Conservation (phyloP, 345 rosid species). For the Corymbia maculata region DNA sequence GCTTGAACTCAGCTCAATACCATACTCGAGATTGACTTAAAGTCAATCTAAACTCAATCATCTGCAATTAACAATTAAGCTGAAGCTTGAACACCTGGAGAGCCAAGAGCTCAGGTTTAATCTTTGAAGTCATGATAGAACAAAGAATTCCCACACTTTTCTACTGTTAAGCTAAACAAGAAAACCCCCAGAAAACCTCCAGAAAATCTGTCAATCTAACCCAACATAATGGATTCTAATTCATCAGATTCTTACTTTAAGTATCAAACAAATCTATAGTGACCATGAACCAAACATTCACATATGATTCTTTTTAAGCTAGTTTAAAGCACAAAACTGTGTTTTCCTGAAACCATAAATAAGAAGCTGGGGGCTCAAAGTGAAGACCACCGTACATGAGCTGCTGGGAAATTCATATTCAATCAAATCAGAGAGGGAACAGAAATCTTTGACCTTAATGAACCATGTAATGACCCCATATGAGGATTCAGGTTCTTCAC, state of each 20-base stretch:
- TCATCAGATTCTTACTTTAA: neutral
- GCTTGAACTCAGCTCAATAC: neutral
- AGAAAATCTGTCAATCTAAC: neutral
- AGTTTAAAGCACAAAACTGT: neutral
- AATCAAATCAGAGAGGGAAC: neutral
- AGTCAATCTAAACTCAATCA: neutral
- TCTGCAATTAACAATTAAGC: neutral
- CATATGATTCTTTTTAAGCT: neutral
- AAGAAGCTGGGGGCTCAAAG: neutral
- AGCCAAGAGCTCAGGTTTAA: neutral
- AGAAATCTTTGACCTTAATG: neutral
- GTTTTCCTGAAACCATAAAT: neutral
- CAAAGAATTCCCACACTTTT: neutral
- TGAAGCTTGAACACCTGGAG: neutral
- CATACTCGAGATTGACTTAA: neutral
- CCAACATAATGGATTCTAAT: neutral
- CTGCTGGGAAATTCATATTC: neutral
- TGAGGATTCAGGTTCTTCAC: neutral
- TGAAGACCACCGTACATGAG: neutral
- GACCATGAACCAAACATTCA: neutral
- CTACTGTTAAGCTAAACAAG: neutral
- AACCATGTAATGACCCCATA: neutral
- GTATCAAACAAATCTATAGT: neutral
- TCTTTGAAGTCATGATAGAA: neutral
- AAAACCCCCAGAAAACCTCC: neutral